These are phyloP conservation scores for Condylostoma magnum DNA, from an alignment of 169 alveolate genomes.

Conservation along the genomic window DNA sequence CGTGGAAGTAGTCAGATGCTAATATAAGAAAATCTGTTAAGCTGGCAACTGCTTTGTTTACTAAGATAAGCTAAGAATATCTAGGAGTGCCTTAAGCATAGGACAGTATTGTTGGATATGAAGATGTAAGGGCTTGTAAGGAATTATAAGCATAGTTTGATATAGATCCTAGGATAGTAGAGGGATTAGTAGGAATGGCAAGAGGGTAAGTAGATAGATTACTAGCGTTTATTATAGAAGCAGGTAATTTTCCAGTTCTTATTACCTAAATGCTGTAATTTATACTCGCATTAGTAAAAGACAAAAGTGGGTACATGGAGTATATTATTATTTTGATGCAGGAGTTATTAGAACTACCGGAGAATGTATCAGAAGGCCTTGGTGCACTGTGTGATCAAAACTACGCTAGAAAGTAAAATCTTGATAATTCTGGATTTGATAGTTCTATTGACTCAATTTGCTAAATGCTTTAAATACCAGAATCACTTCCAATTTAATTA, in stretches of 20 bases:
- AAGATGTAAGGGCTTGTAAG: no score
- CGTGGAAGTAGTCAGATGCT: neutral
- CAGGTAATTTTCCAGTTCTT: neutral
- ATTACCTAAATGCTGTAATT: neutral
- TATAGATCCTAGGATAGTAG: conserved; percentile 13
- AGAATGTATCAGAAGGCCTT: neutral
- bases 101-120: no score
- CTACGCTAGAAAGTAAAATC: neutral
- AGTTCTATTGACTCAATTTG: neutral
- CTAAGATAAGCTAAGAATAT: neutral
- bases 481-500: neutral
- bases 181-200: conserved; percentile 4
- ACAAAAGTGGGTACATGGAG: neutral
- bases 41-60: neutral
- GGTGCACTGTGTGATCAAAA: neutral
- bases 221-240: neutral
- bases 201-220: neutral
- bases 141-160: no score
- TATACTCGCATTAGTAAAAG: neutral
- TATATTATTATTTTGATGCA: neutral
- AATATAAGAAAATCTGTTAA: conserved; percentile 8
- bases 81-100: neutral
- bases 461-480: neutral
- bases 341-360: neutral
- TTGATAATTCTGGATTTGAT: neutral